Conservation (phyloP, 2,329 filamentous ascomycete species). For the Pseudovirgaria hyperparasitica region DNA sequence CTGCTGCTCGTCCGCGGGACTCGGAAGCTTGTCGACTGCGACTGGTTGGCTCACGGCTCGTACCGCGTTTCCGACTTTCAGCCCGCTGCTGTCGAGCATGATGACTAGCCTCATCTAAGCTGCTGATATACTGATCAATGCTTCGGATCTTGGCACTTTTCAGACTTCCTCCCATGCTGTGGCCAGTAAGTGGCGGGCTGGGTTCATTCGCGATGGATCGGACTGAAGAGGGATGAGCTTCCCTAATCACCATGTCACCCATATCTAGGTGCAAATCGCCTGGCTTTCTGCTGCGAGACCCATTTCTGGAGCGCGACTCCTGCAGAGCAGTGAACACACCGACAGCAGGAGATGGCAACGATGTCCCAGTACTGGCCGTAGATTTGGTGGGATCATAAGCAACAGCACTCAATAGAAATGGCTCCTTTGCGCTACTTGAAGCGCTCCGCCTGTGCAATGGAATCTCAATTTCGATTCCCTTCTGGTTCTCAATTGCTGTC, state of each 20-base stretch:
- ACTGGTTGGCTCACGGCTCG: constrained; percentile 23
- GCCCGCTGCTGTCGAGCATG: constrained; percentile 33
- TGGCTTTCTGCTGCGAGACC: constrained; percentile 68
- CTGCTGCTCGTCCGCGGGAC: constrained; percentile 56
- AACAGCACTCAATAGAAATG: constrained; percentile 26
- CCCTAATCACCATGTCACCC: constrained; percentile 29
- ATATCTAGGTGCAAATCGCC: constrained; percentile 46
- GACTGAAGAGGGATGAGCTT: constrained; percentile 21
- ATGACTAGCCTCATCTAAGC: constrained; percentile 63
- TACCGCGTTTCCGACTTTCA: constrained; percentile 30
- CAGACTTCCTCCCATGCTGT: constrained; percentile 38
- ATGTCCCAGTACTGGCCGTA: constrained; percentile 17
- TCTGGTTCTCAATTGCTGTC: constrained; percentile 26
- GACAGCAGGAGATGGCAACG: constrained; percentile 55
- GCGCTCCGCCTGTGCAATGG: constrained; percentile 21
- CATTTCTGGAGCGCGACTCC: constrained; percentile 48
- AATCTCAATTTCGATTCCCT: constrained; percentile 27
- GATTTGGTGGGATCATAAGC: constrained; percentile 19
- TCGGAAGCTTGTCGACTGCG: constrained; percentile 48
- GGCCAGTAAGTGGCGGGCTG: constrained; percentile 29
- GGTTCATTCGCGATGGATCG: constrained; percentile 45
- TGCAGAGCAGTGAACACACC: constrained; percentile 51
- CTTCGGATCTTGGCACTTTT: constrained; percentile 49
- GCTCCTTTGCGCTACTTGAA: constrained; percentile 47
- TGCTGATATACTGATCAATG: constrained; percentile 76